These are phyloP conservation scores for Globisporangium okanoganense DNA, from an alignment of 352 stramenopile genomes.

Conservation along the genomic window DNA sequence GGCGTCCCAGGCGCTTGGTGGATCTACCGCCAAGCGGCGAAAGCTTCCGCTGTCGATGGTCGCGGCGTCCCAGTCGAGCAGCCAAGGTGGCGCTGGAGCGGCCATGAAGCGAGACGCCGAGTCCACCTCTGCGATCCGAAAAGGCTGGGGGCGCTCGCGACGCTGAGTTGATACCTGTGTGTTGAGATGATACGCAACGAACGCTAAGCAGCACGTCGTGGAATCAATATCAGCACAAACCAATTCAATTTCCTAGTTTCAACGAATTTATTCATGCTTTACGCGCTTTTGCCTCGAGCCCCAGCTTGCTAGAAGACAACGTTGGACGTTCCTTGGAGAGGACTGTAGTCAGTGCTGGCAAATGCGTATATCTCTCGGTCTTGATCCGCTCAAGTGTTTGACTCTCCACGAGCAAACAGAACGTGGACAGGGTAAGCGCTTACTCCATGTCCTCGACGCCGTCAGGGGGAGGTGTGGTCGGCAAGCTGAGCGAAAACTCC, in stretches of 20 bases:
- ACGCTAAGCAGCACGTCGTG: neutral
- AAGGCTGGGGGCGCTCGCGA: slow-evolving; percentile 64
- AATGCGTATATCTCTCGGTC: neutral
- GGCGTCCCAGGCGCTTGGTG: slow-evolving; percentile 17
- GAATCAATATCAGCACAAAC: neutral
- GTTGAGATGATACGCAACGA: neutral
- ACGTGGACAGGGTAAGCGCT: neutral
- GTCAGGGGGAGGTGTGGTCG: slow-evolving; percentile 66
- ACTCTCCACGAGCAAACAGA: neutral
- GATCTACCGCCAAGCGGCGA: slow-evolving; percentile 27
- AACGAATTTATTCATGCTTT: slow-evolving; percentile 11
- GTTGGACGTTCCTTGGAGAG: neutral
- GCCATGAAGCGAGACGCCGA: slow-evolving; percentile 9
- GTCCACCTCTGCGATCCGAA: slow-evolving; percentile 32
- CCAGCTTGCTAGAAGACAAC: neutral
- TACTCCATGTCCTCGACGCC: slow-evolving; percentile 26
- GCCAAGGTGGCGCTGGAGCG: slow-evolving; percentile 3
- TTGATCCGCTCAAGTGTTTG: neutral
- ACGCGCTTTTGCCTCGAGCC: neutral
- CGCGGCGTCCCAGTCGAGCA: slow-evolving; percentile 41
- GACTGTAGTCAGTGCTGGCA: neutral
- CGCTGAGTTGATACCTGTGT: slow-evolving; percentile 22
- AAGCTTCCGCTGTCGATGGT: slow-evolving; percentile 76
- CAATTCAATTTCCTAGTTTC: neutral
- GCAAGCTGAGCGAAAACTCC: slow-evolving; percentile 68